Evolutionary conservation across 108 stramenopile genomes (phyloP), one percentile per base, ranked within the genome.

Genomic region (Pseudonitzschia multiseries): DNA sequence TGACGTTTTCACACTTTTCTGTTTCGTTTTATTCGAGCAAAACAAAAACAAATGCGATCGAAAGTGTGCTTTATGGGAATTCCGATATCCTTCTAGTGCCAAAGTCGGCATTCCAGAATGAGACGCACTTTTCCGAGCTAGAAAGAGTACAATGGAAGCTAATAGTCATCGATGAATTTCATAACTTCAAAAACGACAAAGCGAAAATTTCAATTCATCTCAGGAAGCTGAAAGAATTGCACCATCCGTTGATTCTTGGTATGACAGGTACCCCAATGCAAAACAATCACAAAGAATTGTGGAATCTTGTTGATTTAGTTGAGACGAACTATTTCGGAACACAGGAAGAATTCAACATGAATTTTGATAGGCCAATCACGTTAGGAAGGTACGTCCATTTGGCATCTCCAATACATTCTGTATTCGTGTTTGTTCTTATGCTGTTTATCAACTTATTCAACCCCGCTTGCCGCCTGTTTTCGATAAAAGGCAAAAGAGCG

Each of bases 161-260:
- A 20, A 71, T 92, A 18, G 74, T 96, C 41, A 82, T 93, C 31
- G 95, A 96, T 69, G 95, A 96, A 65, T 92, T 81, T 64, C 95
- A 96, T 63, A 87, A 86, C 29, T 93, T 76, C 66, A 96, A 92
- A 67, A 82, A 77, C 61, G 27, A 60, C 46, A 70, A 65, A 33
- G 42, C 51, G 15, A 73, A 51, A 60, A 14, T 61, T 29, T 72
- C 74, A 0, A 71, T 54, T 57, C 57, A 78, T 73, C 75, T 91
- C 42, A 46, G 83, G 56, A 41, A 43, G 15, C 52, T 90, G 1
- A 76, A 72, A 56, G 43, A 54, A 57, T 26, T 36, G 21, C 57
- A 77, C 15, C 27, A 33, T 41, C 70, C 51, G 67, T 66, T 82
- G 56, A 62, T 84, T 22, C 74, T 88, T 66, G 83, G 80, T 32